These are phyloP conservation scores for Beauveria australis DNA, from an alignment of 2,329 filamentous ascomycete genomes.

Conservation along the genomic window DNA sequence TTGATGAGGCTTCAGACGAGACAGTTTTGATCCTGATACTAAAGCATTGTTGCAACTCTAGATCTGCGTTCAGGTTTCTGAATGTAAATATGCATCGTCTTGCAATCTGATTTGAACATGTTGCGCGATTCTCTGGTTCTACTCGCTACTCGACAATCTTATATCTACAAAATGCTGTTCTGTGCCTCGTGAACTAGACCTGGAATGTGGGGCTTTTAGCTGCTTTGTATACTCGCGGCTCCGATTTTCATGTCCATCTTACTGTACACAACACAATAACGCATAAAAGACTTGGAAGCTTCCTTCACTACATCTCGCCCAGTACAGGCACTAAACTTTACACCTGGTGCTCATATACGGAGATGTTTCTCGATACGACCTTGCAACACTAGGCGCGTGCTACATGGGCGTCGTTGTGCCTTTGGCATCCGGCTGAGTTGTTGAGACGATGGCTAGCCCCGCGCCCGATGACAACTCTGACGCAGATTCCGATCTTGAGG, in stretches of 20 bases:
- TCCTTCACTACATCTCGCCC: too few species aligned
- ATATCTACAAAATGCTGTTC: background rate
- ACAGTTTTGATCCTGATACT: background rate
- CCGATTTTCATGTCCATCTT: background rate
- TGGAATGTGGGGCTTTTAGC: background rate
- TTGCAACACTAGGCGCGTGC: too few species aligned
- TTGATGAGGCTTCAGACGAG: background rate
- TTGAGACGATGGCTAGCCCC: background rate
- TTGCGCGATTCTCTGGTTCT: background rate
- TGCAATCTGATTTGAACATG: background rate
- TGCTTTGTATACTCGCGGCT: too few species aligned
- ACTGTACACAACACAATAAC: background rate
- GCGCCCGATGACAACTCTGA: slow-evolving; percentile 24
- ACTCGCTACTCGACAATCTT: background rate
- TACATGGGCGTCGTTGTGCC: too few species aligned
- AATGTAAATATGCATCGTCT: background rate
- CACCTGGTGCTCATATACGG: too few species aligned
- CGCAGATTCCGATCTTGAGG: slow-evolving; percentile 36
- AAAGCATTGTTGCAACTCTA: background rate
- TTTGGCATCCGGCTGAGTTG: background rate
- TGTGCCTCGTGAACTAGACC: background rate
- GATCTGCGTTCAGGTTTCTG: background rate
- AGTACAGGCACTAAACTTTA: too few species aligned
- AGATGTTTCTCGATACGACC: too few species aligned
- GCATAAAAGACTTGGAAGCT: too few species aligned